Conservation (phyloP, 345 rosid genomes). For the Citrus mangshanensis region DNA sequence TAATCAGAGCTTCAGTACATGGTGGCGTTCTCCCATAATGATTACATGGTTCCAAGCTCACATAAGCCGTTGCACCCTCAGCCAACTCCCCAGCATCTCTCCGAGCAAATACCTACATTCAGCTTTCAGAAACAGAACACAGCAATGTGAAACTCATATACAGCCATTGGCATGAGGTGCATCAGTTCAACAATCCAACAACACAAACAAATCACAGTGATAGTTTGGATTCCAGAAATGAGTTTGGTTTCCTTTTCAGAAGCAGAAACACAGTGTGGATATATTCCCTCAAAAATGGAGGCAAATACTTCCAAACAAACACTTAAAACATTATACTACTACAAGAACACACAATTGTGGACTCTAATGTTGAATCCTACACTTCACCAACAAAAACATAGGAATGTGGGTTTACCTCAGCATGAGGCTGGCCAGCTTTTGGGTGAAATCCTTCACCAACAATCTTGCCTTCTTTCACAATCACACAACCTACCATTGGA, state of each 20-base stretch:
- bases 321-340: neutral
- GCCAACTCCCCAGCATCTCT: constrained; percentile 80
- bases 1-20: constrained; percentile 75
- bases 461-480: constrained; percentile 74
- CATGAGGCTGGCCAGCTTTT: constrained; percentile 94
- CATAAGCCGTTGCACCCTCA: constrained; percentile 80
- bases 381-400: neutral
- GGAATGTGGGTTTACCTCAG: constrained; percentile 56
- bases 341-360: neutral
- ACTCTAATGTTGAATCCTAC: no score
- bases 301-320: neutral
- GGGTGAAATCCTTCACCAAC: constrained; percentile 98
- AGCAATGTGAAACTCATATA: neutral
- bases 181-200: neutral
- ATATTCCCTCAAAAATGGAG: neutral
- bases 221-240: neutral
- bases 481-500: constrained; percentile 93
- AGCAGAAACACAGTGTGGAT: neutral
- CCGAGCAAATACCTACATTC: constrained; percentile 73
- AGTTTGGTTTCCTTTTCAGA: neutral
- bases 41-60: constrained; percentile 91
- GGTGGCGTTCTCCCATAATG: constrained; percentile 94
- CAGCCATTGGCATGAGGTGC: neutral
- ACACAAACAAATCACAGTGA: neutral
- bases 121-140: neutral